Base-by-base conservation (phyloP, 305 asterid genomes). In the Solanum hybrid region DNA sequence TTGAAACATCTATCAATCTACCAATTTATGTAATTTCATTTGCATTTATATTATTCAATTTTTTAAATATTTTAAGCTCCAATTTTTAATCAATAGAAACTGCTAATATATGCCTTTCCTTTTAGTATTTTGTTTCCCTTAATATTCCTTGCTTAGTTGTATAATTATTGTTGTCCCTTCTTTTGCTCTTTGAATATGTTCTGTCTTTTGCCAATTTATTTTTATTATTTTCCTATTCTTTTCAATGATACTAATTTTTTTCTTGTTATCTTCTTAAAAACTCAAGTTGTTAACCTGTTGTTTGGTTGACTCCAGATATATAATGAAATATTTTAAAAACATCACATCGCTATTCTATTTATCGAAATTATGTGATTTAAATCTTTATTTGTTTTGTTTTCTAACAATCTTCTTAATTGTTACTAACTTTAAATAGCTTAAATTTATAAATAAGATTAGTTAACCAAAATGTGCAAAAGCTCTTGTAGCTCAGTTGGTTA, bases 401-500 rank as follows among this genome's bases (percentile, higher is more conserved):
- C 11, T 28, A 73, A 13, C 6, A 6, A 73, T 28, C n/a, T 73
- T 71, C 36, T 3, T 73, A 13, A 28, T 73, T 28, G 36, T 6
- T 9, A 28, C 20, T 1, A 11, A 4, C 14, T 64, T n/a, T 64
- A 64, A 22, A 11, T 12, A 28, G 7, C 18, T 26, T 2, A 26
- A 71, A 26, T 28, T 26, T 71, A 24, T 24, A 12, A 3, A 13
- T 28, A 0, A 12, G 37, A 2, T 12, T 28, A 73, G 18, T 12
- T 73, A 3, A 12, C 3, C 1, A 6, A 1, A 6, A 2, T 0
- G 1, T 12, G 2, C 35, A 73, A 13, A 3, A 14, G 80, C 79
- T 74, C 76, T 69, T 69, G 91, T 93, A 93, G 98, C 99, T 96
- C 97, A 95, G 98, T 95, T 97, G 96, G 98, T 96, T 96, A 95